Percentiles rank a stretch among this genome's conserved stretches.
phyloP scores from a whole-genome alignment of 305 asterid species.

The Withania somnifera region DNA sequence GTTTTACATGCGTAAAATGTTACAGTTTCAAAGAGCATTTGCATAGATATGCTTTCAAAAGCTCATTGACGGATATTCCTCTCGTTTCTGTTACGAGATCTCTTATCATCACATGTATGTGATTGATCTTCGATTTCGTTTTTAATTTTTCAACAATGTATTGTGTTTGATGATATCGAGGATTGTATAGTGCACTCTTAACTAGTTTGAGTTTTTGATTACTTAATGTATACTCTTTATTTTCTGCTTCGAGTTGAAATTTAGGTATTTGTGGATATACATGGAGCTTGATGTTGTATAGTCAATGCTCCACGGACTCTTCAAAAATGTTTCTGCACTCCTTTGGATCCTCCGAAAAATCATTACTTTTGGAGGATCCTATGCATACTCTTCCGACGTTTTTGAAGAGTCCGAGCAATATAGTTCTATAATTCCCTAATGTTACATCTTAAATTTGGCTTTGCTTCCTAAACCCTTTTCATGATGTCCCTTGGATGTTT shows the following conservation, averaged over 20 bases:
- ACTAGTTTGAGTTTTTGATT: neutral
- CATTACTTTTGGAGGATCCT: too few species aligned
- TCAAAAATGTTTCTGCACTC: too few species aligned
- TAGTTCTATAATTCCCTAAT: neutral
- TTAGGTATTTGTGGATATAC: neutral
- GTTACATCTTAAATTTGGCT: neutral
- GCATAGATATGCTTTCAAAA: constrained; percentile 66
- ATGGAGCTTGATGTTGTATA: neutral
- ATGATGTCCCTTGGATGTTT: neutral
- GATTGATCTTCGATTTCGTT: neutral
- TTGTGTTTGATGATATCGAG: neutral
- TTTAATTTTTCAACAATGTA: neutral
- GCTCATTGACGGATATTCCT: constrained; percentile 83
- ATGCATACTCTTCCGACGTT: too few species aligned
- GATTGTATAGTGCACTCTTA: neutral
- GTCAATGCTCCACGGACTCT: too few species aligned
- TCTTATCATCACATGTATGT: constrained; percentile 64
- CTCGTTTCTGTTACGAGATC: constrained; percentile 75
- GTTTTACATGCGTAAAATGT: constrained; percentile 71
- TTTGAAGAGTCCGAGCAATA: too few species aligned
- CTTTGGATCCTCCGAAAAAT: too few species aligned
- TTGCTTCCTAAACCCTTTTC: neutral
- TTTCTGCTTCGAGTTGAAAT: neutral
- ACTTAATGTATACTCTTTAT: neutral
- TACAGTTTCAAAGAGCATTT: constrained; percentile 54